Conservation (phyloP, 176 grass and related monocot species). For the Alloteropsis semialata region DNA sequence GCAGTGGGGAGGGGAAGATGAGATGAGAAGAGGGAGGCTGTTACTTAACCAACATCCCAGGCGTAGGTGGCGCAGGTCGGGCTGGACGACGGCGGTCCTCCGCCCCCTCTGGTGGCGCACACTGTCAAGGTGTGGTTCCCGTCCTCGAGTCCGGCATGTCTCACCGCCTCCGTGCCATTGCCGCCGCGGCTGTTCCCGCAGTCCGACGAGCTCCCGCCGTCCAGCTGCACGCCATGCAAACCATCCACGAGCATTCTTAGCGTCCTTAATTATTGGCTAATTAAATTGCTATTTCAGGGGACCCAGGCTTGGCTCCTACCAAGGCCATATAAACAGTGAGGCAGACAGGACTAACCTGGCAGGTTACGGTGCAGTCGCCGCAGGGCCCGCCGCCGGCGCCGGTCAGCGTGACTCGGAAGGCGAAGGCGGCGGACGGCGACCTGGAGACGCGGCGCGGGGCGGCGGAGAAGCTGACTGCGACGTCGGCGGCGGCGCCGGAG, state of each 20-base stretch:
- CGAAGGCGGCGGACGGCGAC: conserved; percentile 54
- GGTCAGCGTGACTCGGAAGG: conserved; percentile 44
- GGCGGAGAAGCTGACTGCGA: conserved; percentile 37
- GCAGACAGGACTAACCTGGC: conserved; percentile 51
- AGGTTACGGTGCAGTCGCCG: conserved; percentile 56
- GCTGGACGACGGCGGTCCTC: not conserved
- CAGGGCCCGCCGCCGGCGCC: conserved; percentile 38
- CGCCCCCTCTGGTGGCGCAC: conserved; percentile 38
- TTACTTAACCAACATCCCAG: conserved; percentile 84
- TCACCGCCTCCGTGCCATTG: conserved; percentile 34
- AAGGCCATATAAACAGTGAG: no score
- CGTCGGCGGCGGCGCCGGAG: not conserved
- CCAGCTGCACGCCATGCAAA: conserved; percentile 55
- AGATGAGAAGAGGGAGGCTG: not conserved
- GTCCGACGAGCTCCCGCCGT: conserved; percentile 33
- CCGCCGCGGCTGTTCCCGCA: conserved; percentile 22
- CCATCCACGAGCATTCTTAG: not conserved
- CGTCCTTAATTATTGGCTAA: not conserved
- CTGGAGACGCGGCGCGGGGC: conserved; percentile 49
- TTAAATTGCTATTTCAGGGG: not conserved
- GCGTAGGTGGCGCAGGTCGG: conserved; percentile 59
- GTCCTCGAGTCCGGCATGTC: conserved; percentile 51
- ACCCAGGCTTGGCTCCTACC: no score
- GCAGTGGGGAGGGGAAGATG: not conserved
- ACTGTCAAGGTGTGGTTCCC: conserved; percentile 64